Conservation (phyloP, 305 asterid species). For the Salvia sclarea region DNA sequence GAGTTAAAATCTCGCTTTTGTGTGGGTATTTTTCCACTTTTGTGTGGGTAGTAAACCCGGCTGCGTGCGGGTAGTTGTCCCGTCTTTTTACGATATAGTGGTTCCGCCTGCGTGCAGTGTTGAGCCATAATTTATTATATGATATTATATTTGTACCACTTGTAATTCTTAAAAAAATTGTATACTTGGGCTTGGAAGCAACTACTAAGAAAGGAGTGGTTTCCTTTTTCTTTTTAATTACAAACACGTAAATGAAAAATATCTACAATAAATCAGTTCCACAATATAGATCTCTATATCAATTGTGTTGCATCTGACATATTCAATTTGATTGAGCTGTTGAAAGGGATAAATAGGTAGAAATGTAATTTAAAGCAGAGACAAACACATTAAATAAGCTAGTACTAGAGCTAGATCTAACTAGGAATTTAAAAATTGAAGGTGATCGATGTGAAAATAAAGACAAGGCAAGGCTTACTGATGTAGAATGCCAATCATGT, state of each 20-base stretch:
- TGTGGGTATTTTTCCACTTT: no score
- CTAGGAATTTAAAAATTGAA: not conserved
- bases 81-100: no score
- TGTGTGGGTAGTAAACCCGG: no score
- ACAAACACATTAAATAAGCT: not conserved
- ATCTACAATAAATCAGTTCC: not conserved
- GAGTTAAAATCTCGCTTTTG: no score
- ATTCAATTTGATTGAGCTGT: not conserved
- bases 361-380: not conserved
- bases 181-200: no score
- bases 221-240: not conserved
- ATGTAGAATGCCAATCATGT: slow-evolving; percentile 32
- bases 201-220: no score
- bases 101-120: no score
- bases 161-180: no score
- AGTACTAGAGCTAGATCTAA: not conserved
- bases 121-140: no score
- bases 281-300: not conserved
- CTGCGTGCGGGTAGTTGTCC: no score
- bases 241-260: not conserved
- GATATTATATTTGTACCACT: no score
- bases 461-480: slow-evolving; percentile 33
- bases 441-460: slow-evolving; percentile 17
- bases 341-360: not conserved
- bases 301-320: not conserved